Base-by-base conservation (phyloP, 2,329 filamentous ascomycete species). In the Cercospora citrullina region DNA sequence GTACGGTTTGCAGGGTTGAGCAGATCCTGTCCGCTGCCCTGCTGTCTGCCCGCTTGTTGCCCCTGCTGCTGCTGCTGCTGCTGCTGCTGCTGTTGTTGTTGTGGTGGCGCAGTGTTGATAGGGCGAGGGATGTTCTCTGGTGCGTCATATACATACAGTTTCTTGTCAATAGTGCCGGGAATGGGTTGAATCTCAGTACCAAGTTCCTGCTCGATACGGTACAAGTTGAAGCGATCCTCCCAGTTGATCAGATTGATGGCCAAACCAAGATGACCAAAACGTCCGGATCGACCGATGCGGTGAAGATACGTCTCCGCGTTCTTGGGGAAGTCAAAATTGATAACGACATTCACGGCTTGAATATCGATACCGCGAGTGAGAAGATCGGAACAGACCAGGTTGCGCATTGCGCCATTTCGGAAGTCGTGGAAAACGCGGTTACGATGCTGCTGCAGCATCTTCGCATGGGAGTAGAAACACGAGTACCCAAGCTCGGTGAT, bases 381-480 rank as follows among this genome's bases (percentile, higher is more conserved):
- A 45, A 99, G 86, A 82, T 99, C 95, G 2, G 96, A 99, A 82
- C 95, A 99, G 71, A 99, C 95, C 42, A 99, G 88, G 80, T 99
- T 99, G 76, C 95, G 93, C 84, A 94, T 98, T 63, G 97, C 94
- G 67, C 95, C 95, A 76, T 97, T 97, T 74, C 95, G 91, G 86
- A 99, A 99, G 80, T 99, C 96, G 82, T 99, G 95, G 85, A 99
- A 99, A 69, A 99, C 95, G 68, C 96, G 93, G 82, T 99, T 99
- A 75, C 95, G 92, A 75, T 94, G 93, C 73, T 95, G 91, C 81
- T 99, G 95, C 58, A 95, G 89, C 95, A 99, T 99, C 78, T 94
- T 93, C 63, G 95, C 95, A 80, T 99, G 95, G 74, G 94, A 98
- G 84, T 99, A 99, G 84, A 98, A 99, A 84, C 95, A 99, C 1